Evolutionary conservation across 148 eudicot genomes (phyloP), one percentile per base, ranked within the genome.

Genomic region (Rhododendron williamsianum): DNA sequence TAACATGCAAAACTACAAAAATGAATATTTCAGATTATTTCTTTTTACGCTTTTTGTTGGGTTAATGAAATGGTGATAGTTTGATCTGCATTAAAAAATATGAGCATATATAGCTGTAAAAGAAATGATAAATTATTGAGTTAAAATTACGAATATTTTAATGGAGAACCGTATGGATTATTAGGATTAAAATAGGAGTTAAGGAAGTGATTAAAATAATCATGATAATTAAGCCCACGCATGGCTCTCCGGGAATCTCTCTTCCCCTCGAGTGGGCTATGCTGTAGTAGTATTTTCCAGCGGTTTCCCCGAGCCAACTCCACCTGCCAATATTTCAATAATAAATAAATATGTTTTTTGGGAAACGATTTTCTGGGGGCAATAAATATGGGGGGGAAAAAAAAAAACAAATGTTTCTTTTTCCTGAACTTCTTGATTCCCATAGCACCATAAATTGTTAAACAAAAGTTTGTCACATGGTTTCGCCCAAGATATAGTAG

Each of bases 201-300:
- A 30, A 71, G 9, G 46, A 54, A 76, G 6, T 12, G 78, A 60
- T 69, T 12, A 46, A 58, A 84, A 76, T 80, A 51, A 15, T 48
- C 72, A 73, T 83, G 82, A 90, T 88, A 84, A 90, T 76, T 90
- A 85, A 72, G 74, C 90, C 92, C 92, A 90, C 90, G 92, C 92
- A 78, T 89, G 92, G 90, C 80, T 90, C 90, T 72, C 91, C 92
- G 90, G 92, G 92, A 91, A 91, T 91, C 91, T 91, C 91, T 91
- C 92, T 58, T 78, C 82, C 87, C 88, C 89, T 88, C 90, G 88
- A 87, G 85, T 89, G 85, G 84, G 76, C 84, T 81, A 45, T 80
- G 84, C 60, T 84, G 63, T 73, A 79, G 15, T 58, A 21, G 9
- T 77, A 33, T 71, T 52, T 85, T 81, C 72, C 41, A 16, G 87